Conservation (phyloP, 1,284 basidiomycete species). For the Papiliotrema terrestris region DNA sequence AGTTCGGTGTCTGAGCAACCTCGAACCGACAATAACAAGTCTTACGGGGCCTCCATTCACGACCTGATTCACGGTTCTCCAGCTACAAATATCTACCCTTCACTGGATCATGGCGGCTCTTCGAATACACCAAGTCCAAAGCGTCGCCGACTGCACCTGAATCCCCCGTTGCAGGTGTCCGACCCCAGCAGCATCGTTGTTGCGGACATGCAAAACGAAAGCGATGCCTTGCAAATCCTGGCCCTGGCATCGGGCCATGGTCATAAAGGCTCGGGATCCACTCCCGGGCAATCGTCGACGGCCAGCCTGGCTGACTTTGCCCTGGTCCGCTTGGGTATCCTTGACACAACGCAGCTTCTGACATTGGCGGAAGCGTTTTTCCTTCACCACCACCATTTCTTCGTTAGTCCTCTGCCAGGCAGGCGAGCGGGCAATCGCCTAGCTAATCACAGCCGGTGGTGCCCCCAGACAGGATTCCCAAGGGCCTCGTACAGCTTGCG, state of each 20-base stretch:
- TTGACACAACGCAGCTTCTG: slow-evolving; percentile 37
- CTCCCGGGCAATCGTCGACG: slow-evolving; percentile 1
- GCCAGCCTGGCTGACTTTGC: slow-evolving; percentile 34
- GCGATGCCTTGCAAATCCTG: slow-evolving; percentile 47
- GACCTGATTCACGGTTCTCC: slow-evolving; percentile 8
- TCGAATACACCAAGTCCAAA: slow-evolving; percentile 18
- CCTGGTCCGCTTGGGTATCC: slow-evolving; percentile 46
- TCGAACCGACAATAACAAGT: neutral
- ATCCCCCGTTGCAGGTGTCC: slow-evolving; percentile 31
- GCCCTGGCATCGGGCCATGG: slow-evolving; percentile 39
- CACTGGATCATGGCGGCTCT: neutral
- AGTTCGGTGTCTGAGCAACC: neutral
- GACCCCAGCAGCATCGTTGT: slow-evolving; percentile 46
- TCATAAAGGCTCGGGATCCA: neutral
- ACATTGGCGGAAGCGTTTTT: slow-evolving; percentile 47
- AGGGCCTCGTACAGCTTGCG: slow-evolving; percentile 41
- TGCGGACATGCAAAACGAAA: slow-evolving; percentile 49
- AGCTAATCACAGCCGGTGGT: slow-evolving; percentile 45
- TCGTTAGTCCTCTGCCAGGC: slow-evolving; percentile 30
- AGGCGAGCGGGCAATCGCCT: neutral
- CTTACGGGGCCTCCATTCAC: slow-evolving; percentile 13
- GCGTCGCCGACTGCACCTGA: slow-evolving; percentile 31
- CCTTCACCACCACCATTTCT: slow-evolving; percentile 48
- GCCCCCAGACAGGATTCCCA: slow-evolving; percentile 44
- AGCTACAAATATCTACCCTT: neutral